Base-by-base conservation (phyloP, 2,329 filamentous ascomycete species). In the Cladosporium sp. region DNA sequence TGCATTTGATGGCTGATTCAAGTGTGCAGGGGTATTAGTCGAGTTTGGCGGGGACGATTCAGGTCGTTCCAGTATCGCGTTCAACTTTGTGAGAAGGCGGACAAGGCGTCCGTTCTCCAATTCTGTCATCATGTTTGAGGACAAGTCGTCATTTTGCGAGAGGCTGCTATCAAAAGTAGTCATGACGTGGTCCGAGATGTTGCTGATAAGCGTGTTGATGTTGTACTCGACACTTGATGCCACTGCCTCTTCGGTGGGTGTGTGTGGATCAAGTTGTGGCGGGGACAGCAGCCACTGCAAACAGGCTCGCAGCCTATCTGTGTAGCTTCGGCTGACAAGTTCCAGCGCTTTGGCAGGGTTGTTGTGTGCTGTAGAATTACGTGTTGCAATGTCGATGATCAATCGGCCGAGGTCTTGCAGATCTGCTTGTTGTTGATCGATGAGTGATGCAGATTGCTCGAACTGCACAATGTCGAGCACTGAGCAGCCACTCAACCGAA, bases 391-490 rank as follows among this genome's bases (percentile, higher is more conserved):
- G 53, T 86, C 86, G n/a, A 99, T 77, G 53, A 99, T 86, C 10
- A 96, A 78, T 57, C 87, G 86, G 35, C 93, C 94, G 53, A 99
- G 88, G 58, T 90, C 88, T 61, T 88, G 77, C 20, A 99, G 83
- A 67, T 99, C 94, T 63, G 95, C 90, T 65, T 91, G 86, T 70
- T 99, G 94, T 1, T 94, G 79, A 36, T 97, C 91, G 17, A 82
- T 74, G 1, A 93, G 66, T 2, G 87, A 80, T 22, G 84, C 83
- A 51, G 84, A 80, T 32, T 81, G 78, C 53, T 97, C 92, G 66
- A 85, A 91, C 59, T 95, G 87, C 17, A 96, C 83, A 34, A 99
- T 91, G 68, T 99, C 94, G 59, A 96, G 79, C 32, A 99, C 87
- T 1, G 87, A 89, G 72, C 93, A 97, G 15, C 89, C 91, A 67